Conservation (phyloP, 1,284 basidiomycete genomes). For the Schizophyllum amplum region DNA sequence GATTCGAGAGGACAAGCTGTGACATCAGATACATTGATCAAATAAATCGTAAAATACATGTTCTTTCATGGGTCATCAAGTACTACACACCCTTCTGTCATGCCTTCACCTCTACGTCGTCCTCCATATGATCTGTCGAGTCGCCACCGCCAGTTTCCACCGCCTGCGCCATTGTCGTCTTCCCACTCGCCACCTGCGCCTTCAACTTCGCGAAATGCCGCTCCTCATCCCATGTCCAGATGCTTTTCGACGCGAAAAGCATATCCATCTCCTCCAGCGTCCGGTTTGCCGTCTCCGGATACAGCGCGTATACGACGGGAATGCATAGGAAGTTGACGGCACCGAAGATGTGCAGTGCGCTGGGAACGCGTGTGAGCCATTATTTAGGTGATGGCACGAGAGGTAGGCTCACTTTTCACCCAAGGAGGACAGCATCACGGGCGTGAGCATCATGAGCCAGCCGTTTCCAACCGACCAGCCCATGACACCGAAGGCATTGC, state of each 20-base stretch:
- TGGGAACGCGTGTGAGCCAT: slow-evolving; percentile 13
- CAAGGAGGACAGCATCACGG: slow-evolving; percentile 29
- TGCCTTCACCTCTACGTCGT: neutral
- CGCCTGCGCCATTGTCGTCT: neutral
- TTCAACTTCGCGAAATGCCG: slow-evolving; percentile 21
- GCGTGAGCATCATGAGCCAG: slow-evolving; percentile 25
- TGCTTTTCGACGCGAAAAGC: slow-evolving; percentile 36
- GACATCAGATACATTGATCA: neutral
- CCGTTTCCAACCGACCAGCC: slow-evolving; percentile 48
- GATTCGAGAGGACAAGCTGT: no score
- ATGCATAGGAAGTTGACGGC: slow-evolving; percentile 39
- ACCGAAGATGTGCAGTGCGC: slow-evolving; percentile 38
- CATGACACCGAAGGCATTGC: slow-evolving; percentile 45
- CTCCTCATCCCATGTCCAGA: slow-evolving; percentile 40
- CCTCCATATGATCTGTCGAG: neutral
- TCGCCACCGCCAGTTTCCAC: neutral
- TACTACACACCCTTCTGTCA: neutral
- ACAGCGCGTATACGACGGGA: slow-evolving; percentile 41
- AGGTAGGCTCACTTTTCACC: slow-evolving; percentile 21
- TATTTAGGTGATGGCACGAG: neutral
- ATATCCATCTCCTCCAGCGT: slow-evolving; percentile 46
- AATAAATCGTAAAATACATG: neutral
- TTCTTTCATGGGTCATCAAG: neutral
- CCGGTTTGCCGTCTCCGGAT: slow-evolving; percentile 41
- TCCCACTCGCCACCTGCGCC: slow-evolving; percentile 12